A percentile compares a stretch with the other conserved stretches of the same genome.
These are phyloP conservation scores for Phytopythium montanum DNA, from an alignment of 352 stramenopile species.

Conservation along the genomic window DNA sequence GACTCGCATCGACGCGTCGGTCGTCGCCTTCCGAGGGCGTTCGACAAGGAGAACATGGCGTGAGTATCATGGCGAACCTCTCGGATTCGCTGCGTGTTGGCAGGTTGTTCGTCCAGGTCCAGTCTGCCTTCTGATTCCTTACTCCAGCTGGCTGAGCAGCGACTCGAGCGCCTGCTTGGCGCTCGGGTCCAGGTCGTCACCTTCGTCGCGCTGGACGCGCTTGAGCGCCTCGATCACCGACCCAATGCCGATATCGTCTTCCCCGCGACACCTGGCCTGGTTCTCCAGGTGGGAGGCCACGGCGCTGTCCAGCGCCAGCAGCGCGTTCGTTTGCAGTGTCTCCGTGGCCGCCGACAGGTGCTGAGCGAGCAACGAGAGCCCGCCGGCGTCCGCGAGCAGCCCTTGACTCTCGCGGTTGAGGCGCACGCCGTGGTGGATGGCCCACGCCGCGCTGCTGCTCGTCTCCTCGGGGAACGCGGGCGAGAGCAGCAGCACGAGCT, in stretches of 20 bases:
- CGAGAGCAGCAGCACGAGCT: constrained; percentile 61
- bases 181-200: constrained; percentile 47
- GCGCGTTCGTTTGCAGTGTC: constrained; percentile 61
- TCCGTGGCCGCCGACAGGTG: constrained; percentile 39
- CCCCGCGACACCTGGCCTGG: constrained; percentile 29
- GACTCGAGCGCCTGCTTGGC: constrained; percentile 43
- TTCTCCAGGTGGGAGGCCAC: constrained; percentile 49
- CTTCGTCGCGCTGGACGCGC: constrained; percentile 36
- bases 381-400: constrained; percentile 54
- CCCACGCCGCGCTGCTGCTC: constrained; percentile 67
- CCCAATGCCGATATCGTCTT: constrained; percentile 22
- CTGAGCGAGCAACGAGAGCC: constrained; percentile 52
- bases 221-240: constrained; percentile 30
- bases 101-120: background rate
- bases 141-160: constrained; percentile 41
- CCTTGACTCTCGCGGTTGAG: constrained; percentile 60
- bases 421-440: constrained; percentile 65
- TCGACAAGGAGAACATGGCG: background rate
- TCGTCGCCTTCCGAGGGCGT: background rate
- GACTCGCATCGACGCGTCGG: background rate
- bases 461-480: constrained; percentile 63
- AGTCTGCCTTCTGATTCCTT: background rate
- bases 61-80: background rate
- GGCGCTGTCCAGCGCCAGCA: constrained; percentile 61
- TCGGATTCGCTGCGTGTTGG: background rate